Conservation (phyloP, 805 yeast species). For the Candida insectorum region DNA sequence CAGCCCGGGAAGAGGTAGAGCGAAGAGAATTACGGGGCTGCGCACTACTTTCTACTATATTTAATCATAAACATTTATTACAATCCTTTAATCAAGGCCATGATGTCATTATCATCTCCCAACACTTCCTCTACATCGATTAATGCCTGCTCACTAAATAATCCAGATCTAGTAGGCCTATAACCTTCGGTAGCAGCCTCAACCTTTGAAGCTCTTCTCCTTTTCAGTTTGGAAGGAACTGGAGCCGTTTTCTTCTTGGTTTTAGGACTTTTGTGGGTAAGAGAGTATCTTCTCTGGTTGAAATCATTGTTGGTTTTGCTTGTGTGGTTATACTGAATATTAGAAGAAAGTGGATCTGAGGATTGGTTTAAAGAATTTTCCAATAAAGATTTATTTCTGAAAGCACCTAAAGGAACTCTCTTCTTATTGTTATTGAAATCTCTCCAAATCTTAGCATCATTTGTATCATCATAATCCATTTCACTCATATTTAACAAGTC, state of each 20-base stretch:
- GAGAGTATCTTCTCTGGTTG: constrained; percentile 19
- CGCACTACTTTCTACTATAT: neutral
- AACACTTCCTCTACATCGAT: constrained; percentile 71
- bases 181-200: constrained; percentile 78
- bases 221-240: constrained; percentile 25
- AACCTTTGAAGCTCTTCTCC: constrained; percentile 64
- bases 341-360: constrained; percentile 14
- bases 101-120: constrained; percentile 48
- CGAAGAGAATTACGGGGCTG: neutral
- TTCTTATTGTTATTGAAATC: constrained; percentile 43
- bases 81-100: constrained; percentile 38
- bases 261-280: constrained; percentile 5
- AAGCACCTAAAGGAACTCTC: constrained; percentile 81
- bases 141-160: constrained; percentile 71
- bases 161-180: constrained; percentile 70
- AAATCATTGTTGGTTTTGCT: constrained; percentile 24
- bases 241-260: constrained; percentile 2
- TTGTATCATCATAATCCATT: constrained; percentile 67
- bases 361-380: constrained; percentile 23
- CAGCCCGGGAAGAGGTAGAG: neutral
- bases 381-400: constrained; percentile 63
- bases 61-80: constrained; percentile 6
- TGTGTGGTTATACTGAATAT: constrained; percentile 23
- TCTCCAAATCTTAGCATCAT: constrained; percentile 48
- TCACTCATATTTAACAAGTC: constrained; percentile 88